Conservation (phyloP, 2,329 filamentous ascomycete genomes). For the Aschersonia sp. region DNA sequence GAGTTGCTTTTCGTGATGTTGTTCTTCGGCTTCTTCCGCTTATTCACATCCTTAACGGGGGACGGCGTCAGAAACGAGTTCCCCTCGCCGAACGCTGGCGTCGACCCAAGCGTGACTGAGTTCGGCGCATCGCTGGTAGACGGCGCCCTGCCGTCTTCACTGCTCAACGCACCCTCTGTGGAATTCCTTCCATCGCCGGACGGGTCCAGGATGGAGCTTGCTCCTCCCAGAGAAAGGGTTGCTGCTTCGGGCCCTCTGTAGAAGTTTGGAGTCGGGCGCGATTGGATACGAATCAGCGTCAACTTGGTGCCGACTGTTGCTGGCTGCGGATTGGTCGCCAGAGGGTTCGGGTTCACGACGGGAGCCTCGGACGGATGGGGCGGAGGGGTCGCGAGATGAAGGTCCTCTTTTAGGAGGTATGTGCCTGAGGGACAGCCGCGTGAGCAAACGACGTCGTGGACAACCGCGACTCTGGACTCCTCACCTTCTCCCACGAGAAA, state of each 20-base stretch:
- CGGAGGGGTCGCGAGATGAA: slow-evolving; percentile 84
- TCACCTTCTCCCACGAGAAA: slow-evolving; percentile 81
- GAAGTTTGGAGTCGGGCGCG: slow-evolving; percentile 39
- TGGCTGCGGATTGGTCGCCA: slow-evolving; percentile 73
- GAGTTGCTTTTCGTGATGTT: slow-evolving; percentile 98
- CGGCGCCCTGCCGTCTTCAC: slow-evolving; percentile 37
- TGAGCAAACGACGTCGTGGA: slow-evolving; percentile 3
- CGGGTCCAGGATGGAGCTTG: slow-evolving; percentile 41
- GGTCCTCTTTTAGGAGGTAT: slow-evolving; percentile 79
- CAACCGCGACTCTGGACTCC: not conserved
- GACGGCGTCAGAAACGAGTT: slow-evolving; percentile 56
- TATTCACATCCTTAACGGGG: slow-evolving; percentile 56
- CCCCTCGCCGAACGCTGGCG: slow-evolving; percentile 71
- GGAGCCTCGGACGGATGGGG: slow-evolving; percentile 91
- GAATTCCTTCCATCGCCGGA: slow-evolving; percentile 46
- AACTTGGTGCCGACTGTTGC: slow-evolving; percentile 74
- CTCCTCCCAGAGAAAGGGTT: slow-evolving; percentile 28
- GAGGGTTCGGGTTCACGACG: slow-evolving; percentile 73
- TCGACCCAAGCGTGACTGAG: slow-evolving; percentile 25
- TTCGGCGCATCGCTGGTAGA: slow-evolving; percentile 36
- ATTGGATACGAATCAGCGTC: slow-evolving; percentile 59
- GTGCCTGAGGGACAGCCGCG: slow-evolving; percentile 43
- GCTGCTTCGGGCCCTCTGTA: slow-evolving; percentile 39
- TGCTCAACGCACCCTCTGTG: slow-evolving; percentile 42
- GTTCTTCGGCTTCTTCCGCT: slow-evolving; percentile 89